These are phyloP conservation scores for Tetraselmis striata DNA, from an alignment of 139 green algal species.

Conservation along the genomic window DNA sequence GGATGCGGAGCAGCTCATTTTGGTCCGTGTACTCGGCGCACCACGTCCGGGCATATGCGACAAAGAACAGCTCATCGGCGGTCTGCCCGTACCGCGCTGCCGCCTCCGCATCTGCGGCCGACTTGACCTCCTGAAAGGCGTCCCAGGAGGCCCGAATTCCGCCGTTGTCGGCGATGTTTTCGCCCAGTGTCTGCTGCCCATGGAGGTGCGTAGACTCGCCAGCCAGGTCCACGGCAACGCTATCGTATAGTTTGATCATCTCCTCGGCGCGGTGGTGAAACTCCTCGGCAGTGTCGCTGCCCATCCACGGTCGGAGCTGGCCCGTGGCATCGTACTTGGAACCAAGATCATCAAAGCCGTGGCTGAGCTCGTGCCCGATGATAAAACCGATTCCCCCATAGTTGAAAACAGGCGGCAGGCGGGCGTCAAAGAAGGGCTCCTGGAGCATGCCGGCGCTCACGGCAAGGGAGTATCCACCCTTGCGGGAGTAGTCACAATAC, in stretches of 20 bases:
- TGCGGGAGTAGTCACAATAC: neutral
- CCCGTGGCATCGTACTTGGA: neutral
- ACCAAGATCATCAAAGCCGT: neutral
- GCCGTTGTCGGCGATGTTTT: conserved; percentile 6
- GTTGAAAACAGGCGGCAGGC: neutral
- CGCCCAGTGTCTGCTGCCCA: neutral
- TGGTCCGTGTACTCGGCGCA: neutral
- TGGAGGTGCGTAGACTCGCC: neutral
- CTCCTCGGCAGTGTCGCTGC: neutral
- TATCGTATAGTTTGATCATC: neutral
- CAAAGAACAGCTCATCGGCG: neutral
- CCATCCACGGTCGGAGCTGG: neutral
- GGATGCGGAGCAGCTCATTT: neutral
- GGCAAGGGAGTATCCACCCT: neutral
- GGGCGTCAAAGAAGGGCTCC: neutral
- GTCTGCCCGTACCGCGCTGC: neutral
- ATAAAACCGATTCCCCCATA: neutral
- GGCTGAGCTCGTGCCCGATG: conserved; percentile 1
- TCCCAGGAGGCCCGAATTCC: neutral
- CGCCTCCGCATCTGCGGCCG: neutral
- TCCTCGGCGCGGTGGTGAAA: neutral
- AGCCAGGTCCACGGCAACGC: neutral
- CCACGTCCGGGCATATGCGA: neutral
- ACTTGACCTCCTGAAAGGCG: neutral
- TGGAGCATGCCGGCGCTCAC: neutral